Base-by-base conservation (phyloP, 169 alveolate species). In the Cyclospora cayetanensis region DNA sequence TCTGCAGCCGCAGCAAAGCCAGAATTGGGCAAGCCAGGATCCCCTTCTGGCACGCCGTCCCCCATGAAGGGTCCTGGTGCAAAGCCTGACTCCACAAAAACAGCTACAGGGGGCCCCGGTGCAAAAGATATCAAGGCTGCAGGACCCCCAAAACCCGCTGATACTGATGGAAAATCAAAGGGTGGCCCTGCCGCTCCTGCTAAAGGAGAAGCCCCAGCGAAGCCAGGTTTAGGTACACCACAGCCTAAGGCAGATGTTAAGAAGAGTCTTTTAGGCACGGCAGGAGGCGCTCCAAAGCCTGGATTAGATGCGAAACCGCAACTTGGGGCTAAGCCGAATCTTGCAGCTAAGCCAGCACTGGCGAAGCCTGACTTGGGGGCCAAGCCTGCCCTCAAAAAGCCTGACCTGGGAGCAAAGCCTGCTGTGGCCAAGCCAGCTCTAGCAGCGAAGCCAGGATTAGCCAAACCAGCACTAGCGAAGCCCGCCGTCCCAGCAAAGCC, bases 401-500 rank as follows among this genome's bases (percentile, higher is more conserved):
- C 77, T 1, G 77, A 65, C 4, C 22, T 65, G 18, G 46, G 83
- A 12, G 72, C 72, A 15, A 70, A 70, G 55, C 83, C 83, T 27
- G 55, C 55, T 34, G 39, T 70, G 22, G 83, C 83, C 29, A 70
- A 70, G 29, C 60, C 55, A 20, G 52, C 60, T 4, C 55, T 70
- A 34, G 53, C 55, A 5, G 55, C 83, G 27, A 70, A 70, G 52
- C 83, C 83, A 11, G 83, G 11, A 3, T 22, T 70, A 15, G 83
- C 83, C 50, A 70, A 70, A 39, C 83, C 83, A 4, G 83, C 46
- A 2, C 37, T 65, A 65, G 77, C 77, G 5, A 65, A 65, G 77
- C 77, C 77, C 4, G 77, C 37, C 3, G 46, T 65, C 25, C 60
- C 60, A n/a, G n/a, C n/a, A n/a, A n/a, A n/a, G n/a, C n/a, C n/a